Percentiles rank a stretch among this genome's conserved stretches.
These are phyloP conservation scores for Microthlaspi erraticum DNA, from an alignment of 345 rosid species.

Conservation along the genomic window DNA sequence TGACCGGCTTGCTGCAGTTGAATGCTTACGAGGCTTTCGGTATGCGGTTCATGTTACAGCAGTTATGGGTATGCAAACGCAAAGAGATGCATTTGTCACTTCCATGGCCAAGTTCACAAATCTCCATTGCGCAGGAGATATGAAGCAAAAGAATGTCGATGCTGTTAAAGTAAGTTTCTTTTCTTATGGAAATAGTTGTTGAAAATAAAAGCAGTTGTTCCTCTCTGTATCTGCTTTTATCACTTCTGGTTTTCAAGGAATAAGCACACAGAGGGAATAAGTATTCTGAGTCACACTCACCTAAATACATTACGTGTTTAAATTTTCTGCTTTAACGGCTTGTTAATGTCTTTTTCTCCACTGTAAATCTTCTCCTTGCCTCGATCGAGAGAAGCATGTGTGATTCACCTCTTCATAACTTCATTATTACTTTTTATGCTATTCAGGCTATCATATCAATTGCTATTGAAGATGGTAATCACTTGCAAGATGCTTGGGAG, in stretches of 20 bases:
- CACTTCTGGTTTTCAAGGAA: constrained; percentile 13
- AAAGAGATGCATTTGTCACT: constrained; percentile 97
- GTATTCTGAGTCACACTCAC: constrained; percentile 26
- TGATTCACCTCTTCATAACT: constrained; percentile 24
- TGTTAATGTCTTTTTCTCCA: constrained; percentile 17
- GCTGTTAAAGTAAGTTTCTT: constrained; percentile 79
- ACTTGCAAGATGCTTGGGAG: constrained; percentile 96
- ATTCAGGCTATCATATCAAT: constrained; percentile 87
- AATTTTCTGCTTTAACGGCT: constrained; percentile 12
- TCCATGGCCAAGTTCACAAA: constrained; percentile 94
- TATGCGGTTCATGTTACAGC: constrained; percentile 92
- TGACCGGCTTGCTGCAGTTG: constrained; percentile 89
- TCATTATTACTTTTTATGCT: constrained; percentile 28
- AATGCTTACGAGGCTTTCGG: constrained; percentile 86
- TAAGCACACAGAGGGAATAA: constrained; percentile 13
- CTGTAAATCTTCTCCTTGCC: constrained; percentile 20
- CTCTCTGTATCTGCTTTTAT: constrained; percentile 23
- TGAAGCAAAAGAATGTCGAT: constrained; percentile 97
- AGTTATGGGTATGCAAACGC: constrained; percentile 96
- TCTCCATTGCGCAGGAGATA: constrained; percentile 94
- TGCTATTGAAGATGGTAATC: constrained; percentile 94
- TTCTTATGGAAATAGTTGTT: constrained; percentile 25
- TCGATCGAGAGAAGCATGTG: constrained; percentile 12
- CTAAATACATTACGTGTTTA: constrained; percentile 8
- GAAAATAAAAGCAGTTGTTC: constrained; percentile 26